Base-by-base conservation (phyloP, 768 basidiomycete species). In the Daedalea quercina region DNA sequence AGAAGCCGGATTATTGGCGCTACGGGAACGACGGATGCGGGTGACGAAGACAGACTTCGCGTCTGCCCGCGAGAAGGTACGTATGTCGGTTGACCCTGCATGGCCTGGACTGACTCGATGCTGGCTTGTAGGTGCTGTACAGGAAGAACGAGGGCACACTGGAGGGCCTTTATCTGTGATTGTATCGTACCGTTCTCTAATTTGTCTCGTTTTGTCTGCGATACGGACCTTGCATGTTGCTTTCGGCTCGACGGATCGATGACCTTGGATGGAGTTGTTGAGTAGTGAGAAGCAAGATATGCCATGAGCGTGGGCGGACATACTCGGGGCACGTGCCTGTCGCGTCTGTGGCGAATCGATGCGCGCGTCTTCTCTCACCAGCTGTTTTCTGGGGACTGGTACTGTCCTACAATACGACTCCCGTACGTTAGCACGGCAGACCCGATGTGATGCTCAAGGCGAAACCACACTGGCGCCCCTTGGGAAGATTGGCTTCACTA, bases 141-240 rank as follows among this genome's bases (percentile, higher is more conserved):
- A 80, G 90, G 70, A 99, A 99, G 85, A 94, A 94, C 69, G 96
- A 98, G 73, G 93, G 90, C 58, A 93, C 91, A 25, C 90, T 91
- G 1, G 91, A 93, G 64, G 90, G 90, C 47, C 75, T 92, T 52
- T 92, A 92, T 66, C 70, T 92, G 73, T 91, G 60, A 60, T 60
- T 60, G 54, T 60, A 51, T 44, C 44, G 25, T 53, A 45, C 50
- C 22, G 22, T 37, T 19, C 11, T 11, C 28, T 31, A 31, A 15
- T 40, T 15, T 40, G 7, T 40, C 17, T 15, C 15, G 15, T 40
- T 19, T 19, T 17, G 15, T 15, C 37, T 40, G 7, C 6, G 4
- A 15, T 19, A 17, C 17, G 37, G 19, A 40, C 37, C 15, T 40
- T 40, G 37, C 13, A 19, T 19, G 17, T 40, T 19, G 37, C 19